Conservation (phyloP, 805 yeast species). For the Saturnispora sanitii region DNA sequence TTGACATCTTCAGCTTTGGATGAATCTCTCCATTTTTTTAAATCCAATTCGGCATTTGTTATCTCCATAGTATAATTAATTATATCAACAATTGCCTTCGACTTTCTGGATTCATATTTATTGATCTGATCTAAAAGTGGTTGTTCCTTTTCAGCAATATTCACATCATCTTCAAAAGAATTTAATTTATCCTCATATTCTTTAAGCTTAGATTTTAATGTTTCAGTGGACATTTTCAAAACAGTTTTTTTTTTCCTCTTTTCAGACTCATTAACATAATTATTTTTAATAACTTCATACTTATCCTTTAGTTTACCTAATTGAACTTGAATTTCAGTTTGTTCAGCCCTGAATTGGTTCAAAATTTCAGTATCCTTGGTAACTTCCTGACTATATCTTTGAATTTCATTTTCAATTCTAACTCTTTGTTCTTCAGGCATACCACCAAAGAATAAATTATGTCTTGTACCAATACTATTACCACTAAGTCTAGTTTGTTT, state of each 20-base stretch:
- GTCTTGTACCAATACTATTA: constrained; percentile 54
- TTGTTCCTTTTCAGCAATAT: too few species aligned
- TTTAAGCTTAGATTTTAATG: too few species aligned
- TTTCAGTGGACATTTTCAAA: background rate
- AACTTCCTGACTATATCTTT: constrained; percentile 6
- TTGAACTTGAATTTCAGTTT: constrained; percentile 11
- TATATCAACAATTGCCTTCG: too few species aligned
- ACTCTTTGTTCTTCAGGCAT: constrained; percentile 23
- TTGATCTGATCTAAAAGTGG: too few species aligned
- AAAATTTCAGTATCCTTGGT: background rate
- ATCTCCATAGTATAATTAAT: too few species aligned
- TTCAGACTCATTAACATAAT: constrained; percentile 1
- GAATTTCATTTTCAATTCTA: constrained; percentile 14
- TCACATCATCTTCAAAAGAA: too few species aligned
- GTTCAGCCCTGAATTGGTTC: background rate
- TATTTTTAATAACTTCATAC: constrained; percentile 6
- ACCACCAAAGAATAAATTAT: constrained; percentile 30
- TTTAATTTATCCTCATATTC: too few species aligned
- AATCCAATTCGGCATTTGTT: too few species aligned
- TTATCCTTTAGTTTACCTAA: constrained; percentile 10
- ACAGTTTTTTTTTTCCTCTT: constrained; percentile 5
- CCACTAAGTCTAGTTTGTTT: constrained; percentile 49
- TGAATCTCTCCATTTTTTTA: too few species aligned
- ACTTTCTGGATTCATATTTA: too few species aligned
- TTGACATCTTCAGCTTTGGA: too few species aligned